Percentiles rank a stretch among this genome's conserved stretches.
Evolutionary conservation across 192 early-diverging fungal species (phyloP).

Genomic region (Fimicolochytrium jonesii): DNA sequence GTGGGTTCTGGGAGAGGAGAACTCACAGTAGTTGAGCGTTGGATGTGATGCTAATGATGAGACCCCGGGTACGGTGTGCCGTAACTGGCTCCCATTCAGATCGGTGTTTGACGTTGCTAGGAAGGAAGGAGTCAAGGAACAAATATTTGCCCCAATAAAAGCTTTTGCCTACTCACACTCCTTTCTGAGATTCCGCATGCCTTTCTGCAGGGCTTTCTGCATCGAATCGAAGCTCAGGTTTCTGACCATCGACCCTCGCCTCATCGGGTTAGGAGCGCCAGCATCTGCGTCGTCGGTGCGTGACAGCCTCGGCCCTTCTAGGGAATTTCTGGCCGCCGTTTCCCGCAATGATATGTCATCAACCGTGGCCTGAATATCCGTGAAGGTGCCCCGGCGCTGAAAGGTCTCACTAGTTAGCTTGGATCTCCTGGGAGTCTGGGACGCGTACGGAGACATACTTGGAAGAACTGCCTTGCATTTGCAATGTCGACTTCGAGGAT

Average conservation of each 20-base stretch:
- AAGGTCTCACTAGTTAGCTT: too few species aligned
- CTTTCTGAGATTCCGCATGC: constrained; percentile 36
- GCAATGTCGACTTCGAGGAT: constrained; percentile 70
- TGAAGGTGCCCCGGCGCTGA: constrained; percentile 18
- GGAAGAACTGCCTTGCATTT: constrained; percentile 36
- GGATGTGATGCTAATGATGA: constrained; percentile 45
- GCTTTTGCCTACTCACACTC: constrained; percentile 16
- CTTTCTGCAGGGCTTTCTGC: constrained; percentile 52
- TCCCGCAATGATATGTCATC: constrained; percentile 31
- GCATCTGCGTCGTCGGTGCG: background rate
- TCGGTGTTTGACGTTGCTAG: too few species aligned
- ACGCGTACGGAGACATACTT: constrained; percentile 30
- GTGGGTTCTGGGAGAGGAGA: background rate
- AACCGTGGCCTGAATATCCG: constrained; percentile 22
- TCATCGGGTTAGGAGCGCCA: background rate
- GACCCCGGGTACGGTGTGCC: constrained; percentile 30
- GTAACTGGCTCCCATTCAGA: constrained; percentile 8
- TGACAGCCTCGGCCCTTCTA: background rate
- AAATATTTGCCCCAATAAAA: too few species aligned
- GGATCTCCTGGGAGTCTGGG: too few species aligned
- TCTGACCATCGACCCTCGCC: constrained; percentile 26
- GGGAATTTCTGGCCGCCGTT: constrained; percentile 2
- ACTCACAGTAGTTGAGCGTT: constrained; percentile 46
- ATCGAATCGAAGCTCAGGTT: constrained; percentile 59
- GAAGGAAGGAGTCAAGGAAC: too few species aligned